Base-by-base conservation (phyloP, 2,329 filamentous ascomycete species). In the Scytalidium lignicola region DNA sequence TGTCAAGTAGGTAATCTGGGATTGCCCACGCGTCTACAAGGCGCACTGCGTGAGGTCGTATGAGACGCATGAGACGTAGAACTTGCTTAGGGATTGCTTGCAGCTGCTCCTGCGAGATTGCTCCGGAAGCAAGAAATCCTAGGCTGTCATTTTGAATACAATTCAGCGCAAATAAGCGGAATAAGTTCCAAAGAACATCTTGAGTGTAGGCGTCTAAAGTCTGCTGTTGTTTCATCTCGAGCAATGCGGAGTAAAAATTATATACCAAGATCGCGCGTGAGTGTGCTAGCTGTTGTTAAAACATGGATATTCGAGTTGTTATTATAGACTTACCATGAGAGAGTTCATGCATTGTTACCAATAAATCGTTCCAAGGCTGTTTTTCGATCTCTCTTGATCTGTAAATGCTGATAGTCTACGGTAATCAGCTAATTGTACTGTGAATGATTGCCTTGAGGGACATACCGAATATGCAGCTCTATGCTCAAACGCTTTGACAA, bases 11-110 rank as follows among this genome's bases (percentile, higher is more conserved):
- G 52, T 70, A 79, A 56, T 78, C 75, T 1, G 75, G 75, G 29
- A 78, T 70, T 47, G 67, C 69, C 75, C 75, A 79, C 1, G 71
- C 64, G 56, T 78, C 75, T 8, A 79, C 74, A 8, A 79, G 55
- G 19, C 68, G 67, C 1, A 79, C 74, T 1, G 74, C 74, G 57
- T 78, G 74, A 1, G 74, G 74, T 19, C 75, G 62, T 20, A 78
- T 65, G 22, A 67, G 58, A 1, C 64, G 55, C 74, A 79, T 78
- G 9, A 76, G 57, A 1, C 70, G 62, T 46, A 75, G 65, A 2
- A 79, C 66, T 2, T 58, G 57, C 3, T 65, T 59, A 0, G 70
- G 67, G 1, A 78, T 56, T 4, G 47, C 39, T 46, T 74, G 65
- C 12, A 78, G 59, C 6, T 70, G 66, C 1, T 63, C 57, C 15